Percentiles rank a stretch among this genome's conserved stretches.
These are phyloP conservation scores for Pseudogymnoascus pannorum DNA, from an alignment of 2,329 filamentous ascomycete genomes.

Conservation along the genomic window DNA sequence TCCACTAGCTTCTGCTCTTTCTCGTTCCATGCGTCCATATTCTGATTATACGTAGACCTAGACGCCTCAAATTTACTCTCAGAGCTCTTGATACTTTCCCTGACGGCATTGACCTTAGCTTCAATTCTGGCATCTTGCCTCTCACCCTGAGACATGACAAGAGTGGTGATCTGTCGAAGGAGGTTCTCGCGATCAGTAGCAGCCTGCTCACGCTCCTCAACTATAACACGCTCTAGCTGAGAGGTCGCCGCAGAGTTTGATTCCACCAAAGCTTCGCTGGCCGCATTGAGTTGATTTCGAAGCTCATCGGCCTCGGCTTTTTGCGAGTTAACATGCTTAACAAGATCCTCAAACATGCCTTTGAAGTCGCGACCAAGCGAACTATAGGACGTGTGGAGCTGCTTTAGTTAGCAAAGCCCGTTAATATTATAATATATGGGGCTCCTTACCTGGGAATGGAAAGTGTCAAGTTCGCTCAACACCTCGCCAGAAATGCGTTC, in stretches of 20 bases:
- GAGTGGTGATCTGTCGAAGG: slow-evolving; percentile 65
- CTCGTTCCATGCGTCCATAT: slow-evolving; percentile 67
- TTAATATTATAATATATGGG: background rate
- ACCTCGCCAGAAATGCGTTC: slow-evolving; percentile 87
- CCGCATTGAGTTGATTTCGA: slow-evolving; percentile 61
- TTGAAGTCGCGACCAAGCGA: slow-evolving; percentile 82
- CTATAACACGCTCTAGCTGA: slow-evolving; percentile 60
- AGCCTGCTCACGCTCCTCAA: slow-evolving; percentile 68
- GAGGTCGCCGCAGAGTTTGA: slow-evolving; percentile 61
- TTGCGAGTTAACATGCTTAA: slow-evolving; percentile 67
- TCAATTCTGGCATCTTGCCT: slow-evolving; percentile 65
- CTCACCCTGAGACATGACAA: slow-evolving; percentile 69
- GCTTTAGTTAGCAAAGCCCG: slow-evolving; percentile 32
- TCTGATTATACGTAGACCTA: slow-evolving; percentile 57
- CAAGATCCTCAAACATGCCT: slow-evolving; percentile 71
- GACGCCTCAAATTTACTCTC: slow-evolving; percentile 58
- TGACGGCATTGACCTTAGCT: slow-evolving; percentile 54
- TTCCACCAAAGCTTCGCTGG: slow-evolving; percentile 60
- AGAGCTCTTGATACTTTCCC: slow-evolving; percentile 57
- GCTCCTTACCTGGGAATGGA: slow-evolving; percentile 58
- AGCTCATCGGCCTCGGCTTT: slow-evolving; percentile 68
- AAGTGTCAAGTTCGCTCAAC: slow-evolving; percentile 73
- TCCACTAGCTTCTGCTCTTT: slow-evolving; percentile 63
- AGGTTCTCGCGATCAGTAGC: slow-evolving; percentile 67
- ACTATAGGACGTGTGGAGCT: slow-evolving; percentile 75